Base-by-base conservation (phyloP, 2,329 filamentous ascomycete species). In the Penicillium sp. region DNA sequence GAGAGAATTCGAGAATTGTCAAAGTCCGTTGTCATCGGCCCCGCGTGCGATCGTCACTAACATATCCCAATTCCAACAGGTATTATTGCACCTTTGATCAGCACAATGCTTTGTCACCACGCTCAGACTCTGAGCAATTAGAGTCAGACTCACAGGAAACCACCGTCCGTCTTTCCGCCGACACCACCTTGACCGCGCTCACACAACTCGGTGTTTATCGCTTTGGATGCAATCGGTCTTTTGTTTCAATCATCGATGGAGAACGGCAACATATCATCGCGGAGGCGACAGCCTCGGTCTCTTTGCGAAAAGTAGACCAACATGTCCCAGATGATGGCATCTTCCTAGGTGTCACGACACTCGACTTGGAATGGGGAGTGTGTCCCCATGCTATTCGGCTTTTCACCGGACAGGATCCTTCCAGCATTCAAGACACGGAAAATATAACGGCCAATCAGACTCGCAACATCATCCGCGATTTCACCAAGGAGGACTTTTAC, bases 181-280 rank as follows among this genome's bases (percentile, higher is more conserved):
- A 74, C 55, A 69, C 66, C 39, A 66, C 68, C 47, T 70, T 84
- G 27, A 81, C 78, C 1, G 78, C 78, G 2, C 72, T 83, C 52
- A 77, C 79, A 10, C 79, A 82, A 61, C 71, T 83, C 7, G 80
- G 74, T 1, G 71, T 75, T 10, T 69, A 76, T 55, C 73, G 75
- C 27, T 69, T 81, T 4, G 68, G 71, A 18, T 74, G 72, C 5
- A 69, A 70, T n/a, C 74, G 79, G 14, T 70, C 75, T 5, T 67
- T 81, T 29, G 72, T 84, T 34, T 83, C 80, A 1, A 68, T 83
- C 30, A 81, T 83, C 57, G 80, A 82, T 53, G 67, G 68, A 7
- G 67, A 71, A 3, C 67, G 72, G 51, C 80, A 84, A 58, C 65
- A 81, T 56, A 68, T 83, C 36, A 70, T 83, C 18, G 79, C 81